Evolutionary conservation across 2,329 filamentous ascomycete species (phyloP).

Genomic region (Alternaria brassicicola): DNA sequence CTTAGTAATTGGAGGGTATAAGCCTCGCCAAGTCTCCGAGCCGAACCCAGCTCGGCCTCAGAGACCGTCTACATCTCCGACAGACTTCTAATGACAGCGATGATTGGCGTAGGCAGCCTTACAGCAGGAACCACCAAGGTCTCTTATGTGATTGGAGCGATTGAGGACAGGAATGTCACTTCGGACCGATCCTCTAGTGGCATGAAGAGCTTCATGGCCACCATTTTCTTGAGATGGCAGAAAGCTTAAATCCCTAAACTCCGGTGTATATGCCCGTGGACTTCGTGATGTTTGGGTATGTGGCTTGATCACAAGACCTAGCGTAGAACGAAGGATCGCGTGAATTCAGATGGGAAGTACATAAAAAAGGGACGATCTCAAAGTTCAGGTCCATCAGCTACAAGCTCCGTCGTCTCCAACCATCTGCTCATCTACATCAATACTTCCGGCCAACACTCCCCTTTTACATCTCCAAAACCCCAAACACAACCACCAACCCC

Average conservation of each 20-base stretch:
- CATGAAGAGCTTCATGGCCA: not conserved
- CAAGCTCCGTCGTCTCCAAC: not conserved
- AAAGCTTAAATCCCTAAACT: not conserved
- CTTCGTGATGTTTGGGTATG: not conserved
- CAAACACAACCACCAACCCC: not conserved
- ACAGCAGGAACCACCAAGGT: not conserved
- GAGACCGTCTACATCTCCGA: not conserved
- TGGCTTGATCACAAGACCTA: not conserved
- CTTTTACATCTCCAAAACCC: accelerated
- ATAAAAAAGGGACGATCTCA: not conserved
- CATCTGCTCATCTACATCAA: not conserved
- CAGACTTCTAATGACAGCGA: not conserved
- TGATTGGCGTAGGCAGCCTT: not conserved
- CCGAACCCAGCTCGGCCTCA: not conserved
- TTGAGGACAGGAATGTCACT: not conserved
- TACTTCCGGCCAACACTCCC: not conserved
- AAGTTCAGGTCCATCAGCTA: not conserved
- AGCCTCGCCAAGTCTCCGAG: not conserved
- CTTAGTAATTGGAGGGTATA: not conserved
- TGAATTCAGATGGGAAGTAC: not conserved
- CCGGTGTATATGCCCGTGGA: not conserved
- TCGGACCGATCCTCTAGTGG: not conserved
- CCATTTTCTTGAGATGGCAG: not conserved
- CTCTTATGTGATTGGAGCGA: not conserved
- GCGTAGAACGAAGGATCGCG: not conserved